Percentiles rank a stretch among this genome's conserved stretches.
These are phyloP conservation scores for Fraxinus paxiana DNA, from an alignment of 305 asterid genomes.

Conservation along the genomic window DNA sequence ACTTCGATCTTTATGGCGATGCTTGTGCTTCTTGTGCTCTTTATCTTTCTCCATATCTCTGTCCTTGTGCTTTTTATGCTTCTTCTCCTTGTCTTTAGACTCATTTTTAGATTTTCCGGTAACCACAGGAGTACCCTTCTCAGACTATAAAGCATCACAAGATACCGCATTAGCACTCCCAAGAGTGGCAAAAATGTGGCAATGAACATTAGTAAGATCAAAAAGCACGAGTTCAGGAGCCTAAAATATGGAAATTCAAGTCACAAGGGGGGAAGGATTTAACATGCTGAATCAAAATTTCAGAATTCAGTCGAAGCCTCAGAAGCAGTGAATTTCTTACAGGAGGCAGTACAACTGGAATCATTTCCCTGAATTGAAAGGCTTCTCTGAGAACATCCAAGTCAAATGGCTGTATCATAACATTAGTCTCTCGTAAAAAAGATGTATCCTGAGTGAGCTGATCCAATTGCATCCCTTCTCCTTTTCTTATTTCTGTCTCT, in stretches of 20 bases:
- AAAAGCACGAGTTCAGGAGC: background rate
- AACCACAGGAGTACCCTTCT: background rate
- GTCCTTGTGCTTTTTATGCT: slow-evolving; percentile 13
- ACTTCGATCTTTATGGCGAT: slow-evolving; percentile 9
- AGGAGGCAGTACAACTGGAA: slow-evolving; percentile 12
- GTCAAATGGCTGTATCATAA: slow-evolving; percentile 20
- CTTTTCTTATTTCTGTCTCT: slow-evolving; percentile 26
- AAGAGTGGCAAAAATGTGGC: background rate
- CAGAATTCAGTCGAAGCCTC: background rate
- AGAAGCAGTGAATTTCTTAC: slow-evolving; percentile 13
- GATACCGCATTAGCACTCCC: background rate
- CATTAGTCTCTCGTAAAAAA: background rate
- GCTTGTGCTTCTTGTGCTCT: slow-evolving; percentile 6
- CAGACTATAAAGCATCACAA: background rate
- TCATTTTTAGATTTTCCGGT: slow-evolving; percentile 13
- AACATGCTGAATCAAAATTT: background rate
- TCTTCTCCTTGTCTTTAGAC: slow-evolving; percentile 7
- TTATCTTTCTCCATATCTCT: slow-evolving; percentile 14
- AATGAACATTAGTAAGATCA: background rate
- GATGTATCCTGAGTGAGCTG: slow-evolving; percentile 18
- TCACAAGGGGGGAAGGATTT: background rate
- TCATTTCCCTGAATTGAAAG: slow-evolving; percentile 21
- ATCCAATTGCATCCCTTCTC: slow-evolving; percentile 28
- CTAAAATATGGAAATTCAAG: background rate
- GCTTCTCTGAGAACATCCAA: slow-evolving; percentile 28